Base-by-base conservation (phyloP, 1,284 basidiomycete species). In the Moesziomyces antarcticus region DNA sequence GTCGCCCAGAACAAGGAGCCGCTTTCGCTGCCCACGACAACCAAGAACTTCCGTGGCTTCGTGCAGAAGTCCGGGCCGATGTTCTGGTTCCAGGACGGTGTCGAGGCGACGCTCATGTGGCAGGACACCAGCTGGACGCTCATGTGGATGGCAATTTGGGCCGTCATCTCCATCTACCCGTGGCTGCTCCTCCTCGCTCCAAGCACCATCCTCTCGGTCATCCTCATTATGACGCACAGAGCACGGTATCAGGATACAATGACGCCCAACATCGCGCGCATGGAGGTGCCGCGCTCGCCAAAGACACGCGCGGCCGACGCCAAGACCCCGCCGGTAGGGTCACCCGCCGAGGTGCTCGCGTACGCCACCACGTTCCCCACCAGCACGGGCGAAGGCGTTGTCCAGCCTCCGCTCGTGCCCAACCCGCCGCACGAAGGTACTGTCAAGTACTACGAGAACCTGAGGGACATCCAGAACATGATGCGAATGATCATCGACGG, bases 381-480 rank as follows among this genome's bases (percentile, higher is more conserved):
- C 21, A 58, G 43, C 46, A 73, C 66, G 11, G 71, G 71, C 16
- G 66, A 73, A 48, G 71, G 66, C 25, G 43, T 50, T 11, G 55
- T 60, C 1, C 61, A 66, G 24, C 73, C 76, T 0, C 77, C 81
- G 0, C 62, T 82, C 27, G 55, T 75, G n/a, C 76, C 82, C 16
- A 76, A 79, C 14, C 81, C 80, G 6, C 80, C 82, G 11, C 66
- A 76, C 47, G 82, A 84, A 50, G 80, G 79, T 11, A 80, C 78
- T 16, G 62, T 82, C 52, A 71, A 79, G 27, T 84, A 81, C 63
- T 81, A 77, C 52, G 70, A 82, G 45, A 82, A 84, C 35, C 65
- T 84, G 57, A 65, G 82, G n/a, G 81, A 84, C 64, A 83, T 84
- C 21, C 82, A 84, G 57, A 84, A 84, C 69, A 83, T 83, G 82